Base-by-base conservation (phyloP, 305 asterid species). In the Rubia balearica region DNA sequence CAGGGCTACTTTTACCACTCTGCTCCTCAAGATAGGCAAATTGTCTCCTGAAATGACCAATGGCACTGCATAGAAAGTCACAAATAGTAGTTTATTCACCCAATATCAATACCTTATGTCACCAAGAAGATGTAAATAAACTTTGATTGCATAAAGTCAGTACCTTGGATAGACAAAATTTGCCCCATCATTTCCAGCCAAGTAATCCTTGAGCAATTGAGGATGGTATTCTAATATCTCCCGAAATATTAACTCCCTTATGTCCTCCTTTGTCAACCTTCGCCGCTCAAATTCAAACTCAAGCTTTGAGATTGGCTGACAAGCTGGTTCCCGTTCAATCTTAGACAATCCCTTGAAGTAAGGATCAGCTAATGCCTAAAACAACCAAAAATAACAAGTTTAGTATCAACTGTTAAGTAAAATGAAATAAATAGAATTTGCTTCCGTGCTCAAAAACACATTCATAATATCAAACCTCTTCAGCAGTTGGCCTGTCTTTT, bases 21-120 rank as follows among this genome's bases (percentile, higher is more conserved):
- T 88, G 90, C 66, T 88, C 99, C 81, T 91, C 99, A 46, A 91
- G 88, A 86, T 87, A 77, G 57, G 91, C 88, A 81, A 91, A 91
- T 67, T 91, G 99, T 81, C 83, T 89, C 84, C 88, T 86, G 73
- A 94, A 86, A 41, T 91, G 95, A 73, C 90, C 89, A 69, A 85
- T 69, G 61, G 96, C 97, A 79, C 99, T 91, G 87, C 78, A 81
- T 3, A 70, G 45, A 74, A 62, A 43, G 74, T 24, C 38, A 67
- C n/a, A 43, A 5, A 65, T 22, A 21, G 48, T 38, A 62, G 14
- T 55, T 65, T 63, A 77, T 51, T 33, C 6, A 69, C 12, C 65
- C 17, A 24, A 57, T 70, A 57, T 4, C 4, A 57, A 56, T 11
- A 70, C 19, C 43, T 24, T n/a, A 9, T 12, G 14, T 30, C 33